These are phyloP conservation scores for Anthoceros angustus DNA, from an alignment of 225 moss, liverwort and hornwort genomes.

Conservation along the genomic window DNA sequence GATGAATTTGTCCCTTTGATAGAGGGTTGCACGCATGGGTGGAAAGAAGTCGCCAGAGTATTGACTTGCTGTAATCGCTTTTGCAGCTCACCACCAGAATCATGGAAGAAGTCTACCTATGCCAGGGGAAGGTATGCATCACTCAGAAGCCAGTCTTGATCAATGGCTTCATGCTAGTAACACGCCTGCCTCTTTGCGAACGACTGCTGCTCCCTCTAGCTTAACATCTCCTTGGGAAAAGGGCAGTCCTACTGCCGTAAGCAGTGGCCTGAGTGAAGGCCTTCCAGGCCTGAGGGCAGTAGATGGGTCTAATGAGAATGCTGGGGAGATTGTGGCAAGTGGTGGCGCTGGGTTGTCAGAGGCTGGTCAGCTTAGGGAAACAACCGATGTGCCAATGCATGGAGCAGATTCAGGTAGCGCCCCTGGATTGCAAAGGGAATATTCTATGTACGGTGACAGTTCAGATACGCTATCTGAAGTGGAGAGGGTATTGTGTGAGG, in stretches of 20 bases:
- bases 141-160: conserved; percentile 37
- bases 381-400: not conserved
- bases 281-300: not conserved
- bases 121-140: conserved; percentile 23
- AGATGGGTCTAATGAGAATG: conserved; percentile 1
- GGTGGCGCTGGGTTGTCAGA: not conserved
- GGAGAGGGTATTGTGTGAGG: not conserved
- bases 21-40: not conserved
- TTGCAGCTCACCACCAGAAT: conserved; percentile 21
- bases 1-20: not conserved
- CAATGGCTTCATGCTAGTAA: conserved; percentile 25
- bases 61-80: conserved; percentile 13
- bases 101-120: conserved; percentile 12
- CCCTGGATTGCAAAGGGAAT: not conserved
- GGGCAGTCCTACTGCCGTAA: conserved; percentile 23
- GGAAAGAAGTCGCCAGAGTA: not conserved
- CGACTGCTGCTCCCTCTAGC: conserved; percentile 25
- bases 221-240: conserved; percentile 18
- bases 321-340: not conserved
- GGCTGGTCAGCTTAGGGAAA: not conserved
- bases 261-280: conserved; percentile 12
- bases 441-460: not conserved
- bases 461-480: not conserved
- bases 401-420: not conserved
- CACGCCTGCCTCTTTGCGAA: conserved; percentile 23